Percentiles rank a stretch among this genome's conserved stretches.
Evolutionary conservation across 192 early-diverging fungal genomes (phyloP).

Genomic region (Backusella westeae): DNA sequence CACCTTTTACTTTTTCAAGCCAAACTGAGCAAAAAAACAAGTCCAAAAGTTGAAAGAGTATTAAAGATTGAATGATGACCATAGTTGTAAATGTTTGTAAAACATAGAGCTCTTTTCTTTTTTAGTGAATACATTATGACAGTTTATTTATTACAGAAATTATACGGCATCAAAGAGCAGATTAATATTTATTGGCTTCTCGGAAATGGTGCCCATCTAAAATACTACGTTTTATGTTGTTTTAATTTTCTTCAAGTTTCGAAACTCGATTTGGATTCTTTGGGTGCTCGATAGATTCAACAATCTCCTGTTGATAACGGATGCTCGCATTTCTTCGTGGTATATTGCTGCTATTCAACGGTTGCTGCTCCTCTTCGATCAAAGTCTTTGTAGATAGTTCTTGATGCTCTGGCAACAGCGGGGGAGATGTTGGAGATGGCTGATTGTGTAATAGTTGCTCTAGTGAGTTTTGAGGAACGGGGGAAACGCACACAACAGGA

Average conservation of each 20-base stretch:
- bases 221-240: background rate
- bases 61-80: no score
- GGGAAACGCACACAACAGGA: constrained; percentile 74
- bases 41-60: no score
- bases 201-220: no score
- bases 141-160: background rate
- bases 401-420: background rate
- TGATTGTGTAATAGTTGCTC: constrained; percentile 27
- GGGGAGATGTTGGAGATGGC: background rate
- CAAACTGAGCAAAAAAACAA: no score
- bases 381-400: background rate
- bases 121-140: no score
- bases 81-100: no score
- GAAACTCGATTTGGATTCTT: constrained; percentile 14
- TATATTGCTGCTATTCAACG: background rate
- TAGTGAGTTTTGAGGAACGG: constrained; percentile 13
- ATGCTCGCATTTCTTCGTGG: background rate
- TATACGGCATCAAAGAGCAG: background rate
- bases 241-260: constrained; percentile 15
- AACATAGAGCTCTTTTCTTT: no score
- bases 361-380: background rate
- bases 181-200: no score
- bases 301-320: background rate
- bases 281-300: background rate
- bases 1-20: no score